Percentiles rank a stretch among this genome's conserved stretches.
Conservation (phyloP, 768 basidiomycete species). For the Serendipita vermifera region DNA sequence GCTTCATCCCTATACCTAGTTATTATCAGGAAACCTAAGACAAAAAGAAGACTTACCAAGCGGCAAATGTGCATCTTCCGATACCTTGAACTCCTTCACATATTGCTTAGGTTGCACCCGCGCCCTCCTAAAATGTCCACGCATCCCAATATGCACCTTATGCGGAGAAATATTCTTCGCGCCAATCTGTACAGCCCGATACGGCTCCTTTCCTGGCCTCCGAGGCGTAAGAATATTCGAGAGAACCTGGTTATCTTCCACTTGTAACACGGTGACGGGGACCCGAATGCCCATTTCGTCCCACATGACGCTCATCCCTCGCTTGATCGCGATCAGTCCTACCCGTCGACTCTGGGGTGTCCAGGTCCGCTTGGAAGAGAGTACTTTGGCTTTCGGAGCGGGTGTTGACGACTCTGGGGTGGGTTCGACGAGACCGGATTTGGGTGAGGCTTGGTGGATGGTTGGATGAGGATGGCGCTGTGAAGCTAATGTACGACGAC, state of each 20-base stretch:
- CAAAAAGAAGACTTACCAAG: constrained; percentile 43
- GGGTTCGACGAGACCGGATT: background rate
- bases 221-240: constrained; percentile 38
- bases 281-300: constrained; percentile 75
- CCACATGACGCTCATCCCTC: constrained; percentile 92
- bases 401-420: too few species aligned
- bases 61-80: constrained; percentile 77
- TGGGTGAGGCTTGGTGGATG: background rate
- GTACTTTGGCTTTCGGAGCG: background rate
- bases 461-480: background rate
- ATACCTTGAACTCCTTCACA: constrained; percentile 80
- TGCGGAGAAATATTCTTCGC: constrained; percentile 62
- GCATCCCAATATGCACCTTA: constrained; percentile 63
- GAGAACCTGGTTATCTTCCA: constrained; percentile 22
- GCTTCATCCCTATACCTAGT: constrained; percentile 53
- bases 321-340: constrained; percentile 86
- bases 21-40: constrained; percentile 3
- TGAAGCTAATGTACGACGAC: background rate
- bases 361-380: constrained; percentile 41
- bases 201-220: constrained; percentile 65
- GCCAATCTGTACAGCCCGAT: constrained; percentile 73
- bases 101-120: constrained; percentile 69
- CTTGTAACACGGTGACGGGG: constrained; percentile 93
- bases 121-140: constrained; percentile 80
- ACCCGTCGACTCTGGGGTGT: constrained; percentile 74